These are phyloP conservation scores for Teratosphaeria destructans DNA, from an alignment of 2,329 filamentous ascomycete genomes.

Conservation along the genomic window DNA sequence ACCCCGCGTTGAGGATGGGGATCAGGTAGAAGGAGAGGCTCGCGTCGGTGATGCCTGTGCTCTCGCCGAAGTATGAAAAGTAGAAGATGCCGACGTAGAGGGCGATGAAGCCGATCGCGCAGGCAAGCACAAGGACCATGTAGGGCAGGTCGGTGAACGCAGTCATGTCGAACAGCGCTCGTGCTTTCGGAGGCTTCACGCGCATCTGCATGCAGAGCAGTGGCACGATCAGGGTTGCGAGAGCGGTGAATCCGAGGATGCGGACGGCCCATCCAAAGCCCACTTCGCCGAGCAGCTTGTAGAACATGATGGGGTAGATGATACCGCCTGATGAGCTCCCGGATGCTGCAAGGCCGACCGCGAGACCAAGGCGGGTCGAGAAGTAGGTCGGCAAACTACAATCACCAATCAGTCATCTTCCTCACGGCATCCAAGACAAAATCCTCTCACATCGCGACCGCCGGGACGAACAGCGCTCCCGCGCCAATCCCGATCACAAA, in stretches of 20 bases:
- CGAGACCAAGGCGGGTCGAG: conserved; percentile 32
- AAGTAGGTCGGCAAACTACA: conserved; percentile 36
- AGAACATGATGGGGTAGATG: conserved; percentile 28
- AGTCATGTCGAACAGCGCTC: conserved; percentile 29
- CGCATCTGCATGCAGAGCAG: conserved; percentile 26
- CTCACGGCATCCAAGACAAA: neutral
- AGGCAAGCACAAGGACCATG: conserved; percentile 15
- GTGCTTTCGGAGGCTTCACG: conserved; percentile 25
- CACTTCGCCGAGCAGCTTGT: conserved; percentile 19
- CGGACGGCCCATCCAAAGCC: conserved; percentile 20
- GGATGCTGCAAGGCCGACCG: conserved; percentile 36
- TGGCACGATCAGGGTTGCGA: conserved; percentile 22
- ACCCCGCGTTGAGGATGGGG: conserved; percentile 32
- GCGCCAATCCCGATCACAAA: conserved; percentile 39
- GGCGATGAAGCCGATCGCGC: neutral
- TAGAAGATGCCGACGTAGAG: conserved; percentile 26
- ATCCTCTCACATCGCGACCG: conserved; percentile 30
- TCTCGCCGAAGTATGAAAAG: conserved; percentile 28
- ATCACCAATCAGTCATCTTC: neutral
- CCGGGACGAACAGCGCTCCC: conserved; percentile 34
- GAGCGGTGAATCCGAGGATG: conserved; percentile 25
- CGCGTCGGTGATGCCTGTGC: conserved; percentile 20
- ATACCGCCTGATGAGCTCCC: conserved; percentile 32
- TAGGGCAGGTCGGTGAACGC: conserved; percentile 32
- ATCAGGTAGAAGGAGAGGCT: conserved; percentile 34